Percentiles rank a stretch among this genome's conserved stretches.
Conservation (phyloP, 2,329 filamentous ascomycete genomes). For the Thielaviopsis euricoi region DNA sequence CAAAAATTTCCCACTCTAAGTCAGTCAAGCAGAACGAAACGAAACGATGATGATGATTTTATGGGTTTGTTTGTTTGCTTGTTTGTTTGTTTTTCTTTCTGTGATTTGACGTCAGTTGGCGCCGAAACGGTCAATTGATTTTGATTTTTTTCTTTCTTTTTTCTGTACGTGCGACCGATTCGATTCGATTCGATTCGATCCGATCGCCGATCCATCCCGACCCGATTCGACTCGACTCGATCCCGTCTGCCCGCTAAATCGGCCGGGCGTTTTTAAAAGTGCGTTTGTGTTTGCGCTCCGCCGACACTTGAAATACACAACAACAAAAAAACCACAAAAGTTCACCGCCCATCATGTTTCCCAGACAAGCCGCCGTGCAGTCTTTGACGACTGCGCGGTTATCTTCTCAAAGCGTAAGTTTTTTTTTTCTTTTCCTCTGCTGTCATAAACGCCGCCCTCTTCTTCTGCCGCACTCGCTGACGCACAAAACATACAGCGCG, state of each 20-base stretch:
- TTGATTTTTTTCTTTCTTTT: neutral
- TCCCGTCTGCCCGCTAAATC: neutral
- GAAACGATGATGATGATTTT: neutral
- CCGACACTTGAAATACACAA: neutral
- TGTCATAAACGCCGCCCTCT: too few species aligned
- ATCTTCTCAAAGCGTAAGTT: conserved; percentile 18
- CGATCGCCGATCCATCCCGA: neutral
- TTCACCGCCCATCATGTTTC: conserved; percentile 22
- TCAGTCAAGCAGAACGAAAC: neutral
- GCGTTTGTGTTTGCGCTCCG: neutral
- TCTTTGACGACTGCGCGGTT: conserved; percentile 22
- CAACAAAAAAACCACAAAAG: too few species aligned
- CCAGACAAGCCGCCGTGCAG: conserved; percentile 27
- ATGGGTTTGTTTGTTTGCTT: neutral
- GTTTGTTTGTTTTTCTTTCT: too few species aligned
- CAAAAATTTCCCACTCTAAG: conserved; percentile 13
- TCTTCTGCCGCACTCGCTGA: too few species aligned
- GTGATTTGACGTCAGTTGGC: neutral
- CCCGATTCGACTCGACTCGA: too few species aligned
- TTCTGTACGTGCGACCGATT: neutral
- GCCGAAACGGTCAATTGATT: neutral
- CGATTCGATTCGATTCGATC: neutral
- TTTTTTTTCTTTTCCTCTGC: too few species aligned
- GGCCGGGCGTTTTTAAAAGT: neutral
- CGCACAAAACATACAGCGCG: too few species aligned